These are phyloP conservation scores for Neofusicoccum laricinum DNA, from an alignment of 2,329 filamentous ascomycete genomes.

Conservation along the genomic window DNA sequence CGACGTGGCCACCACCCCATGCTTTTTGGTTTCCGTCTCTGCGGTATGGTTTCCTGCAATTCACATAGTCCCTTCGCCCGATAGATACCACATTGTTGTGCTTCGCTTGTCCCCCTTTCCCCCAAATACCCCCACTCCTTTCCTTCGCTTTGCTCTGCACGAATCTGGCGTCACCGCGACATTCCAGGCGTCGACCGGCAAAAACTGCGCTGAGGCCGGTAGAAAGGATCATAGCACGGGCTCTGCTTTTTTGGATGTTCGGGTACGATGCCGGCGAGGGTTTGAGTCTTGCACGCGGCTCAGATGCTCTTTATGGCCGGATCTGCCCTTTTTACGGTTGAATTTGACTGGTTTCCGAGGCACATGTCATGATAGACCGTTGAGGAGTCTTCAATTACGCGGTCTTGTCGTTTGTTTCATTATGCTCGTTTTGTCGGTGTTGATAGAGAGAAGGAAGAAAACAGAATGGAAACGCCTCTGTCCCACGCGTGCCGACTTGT, in stretches of 20 bases:
- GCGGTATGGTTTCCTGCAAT: neutral
- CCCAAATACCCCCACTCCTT: neutral
- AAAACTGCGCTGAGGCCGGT: neutral
- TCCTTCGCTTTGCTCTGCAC: neutral
- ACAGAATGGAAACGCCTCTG: neutral
- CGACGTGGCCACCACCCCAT: neutral
- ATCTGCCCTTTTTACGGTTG: neutral
- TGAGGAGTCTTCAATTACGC: neutral
- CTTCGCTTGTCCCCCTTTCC: neutral
- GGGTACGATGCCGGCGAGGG: neutral
- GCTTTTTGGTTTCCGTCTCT: neutral
- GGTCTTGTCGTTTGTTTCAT: neutral
- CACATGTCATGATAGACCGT: neutral
- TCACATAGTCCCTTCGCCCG: constrained; percentile 3
- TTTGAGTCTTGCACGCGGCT: neutral
- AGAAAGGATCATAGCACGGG: neutral
- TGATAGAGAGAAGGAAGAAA: neutral
- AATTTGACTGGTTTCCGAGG: neutral
- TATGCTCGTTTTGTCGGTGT: neutral
- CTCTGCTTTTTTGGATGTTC: neutral
- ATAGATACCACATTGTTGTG: constrained; percentile 15
- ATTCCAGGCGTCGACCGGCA: neutral
- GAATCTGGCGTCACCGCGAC: neutral
- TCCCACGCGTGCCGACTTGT: neutral
- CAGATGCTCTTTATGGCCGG: neutral